Evolutionary conservation across 2,329 filamentous ascomycete species (phyloP).

Genomic region (Alternaria solani): DNA sequence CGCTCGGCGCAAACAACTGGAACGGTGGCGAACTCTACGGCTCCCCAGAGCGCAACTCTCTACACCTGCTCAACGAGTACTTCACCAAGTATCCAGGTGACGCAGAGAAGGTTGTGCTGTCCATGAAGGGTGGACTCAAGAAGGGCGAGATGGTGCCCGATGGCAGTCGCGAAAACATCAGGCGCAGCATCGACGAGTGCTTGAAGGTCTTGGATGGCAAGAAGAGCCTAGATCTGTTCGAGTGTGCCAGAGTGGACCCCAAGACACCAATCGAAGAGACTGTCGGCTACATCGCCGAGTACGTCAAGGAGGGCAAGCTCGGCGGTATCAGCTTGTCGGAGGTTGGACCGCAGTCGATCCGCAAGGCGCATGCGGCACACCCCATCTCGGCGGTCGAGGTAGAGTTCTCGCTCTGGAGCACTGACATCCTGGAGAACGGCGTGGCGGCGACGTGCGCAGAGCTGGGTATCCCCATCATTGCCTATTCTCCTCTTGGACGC

Average conservation of each 20-base stretch:
- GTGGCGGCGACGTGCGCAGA: slow-evolving; percentile 66
- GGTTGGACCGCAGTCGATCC: slow-evolving; percentile 56
- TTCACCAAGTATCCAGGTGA: slow-evolving; percentile 62
- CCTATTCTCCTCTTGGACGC: slow-evolving; percentile 73
- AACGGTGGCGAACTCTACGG: slow-evolving; percentile 62
- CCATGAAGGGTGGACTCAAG: slow-evolving; percentile 59
- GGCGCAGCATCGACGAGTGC: slow-evolving; percentile 57
- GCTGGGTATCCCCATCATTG: slow-evolving; percentile 71
- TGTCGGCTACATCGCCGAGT: slow-evolving; percentile 51
- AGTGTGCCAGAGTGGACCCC: slow-evolving; percentile 56
- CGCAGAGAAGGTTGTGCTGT: slow-evolving; percentile 59
- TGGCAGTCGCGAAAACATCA: slow-evolving; percentile 53
- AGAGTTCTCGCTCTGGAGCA: slow-evolving; percentile 66
- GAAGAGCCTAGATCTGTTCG: slow-evolving; percentile 60
- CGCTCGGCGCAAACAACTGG: slow-evolving; percentile 57
- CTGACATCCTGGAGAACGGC: slow-evolving; percentile 65
- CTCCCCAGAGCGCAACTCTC: slow-evolving; percentile 55
- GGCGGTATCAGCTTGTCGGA: slow-evolving; percentile 59
- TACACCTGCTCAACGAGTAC: slow-evolving; percentile 60
- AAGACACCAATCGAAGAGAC: slow-evolving; percentile 57
- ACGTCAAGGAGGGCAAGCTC: slow-evolving; percentile 53
- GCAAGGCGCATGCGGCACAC: slow-evolving; percentile 60
- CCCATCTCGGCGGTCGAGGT: slow-evolving; percentile 68
- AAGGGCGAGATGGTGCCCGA: slow-evolving; percentile 49
- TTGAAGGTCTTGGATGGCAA: slow-evolving; percentile 56